Conservation (phyloP, 2,329 filamentous ascomycete species). For the Neopestalotiopsis rosae region DNA sequence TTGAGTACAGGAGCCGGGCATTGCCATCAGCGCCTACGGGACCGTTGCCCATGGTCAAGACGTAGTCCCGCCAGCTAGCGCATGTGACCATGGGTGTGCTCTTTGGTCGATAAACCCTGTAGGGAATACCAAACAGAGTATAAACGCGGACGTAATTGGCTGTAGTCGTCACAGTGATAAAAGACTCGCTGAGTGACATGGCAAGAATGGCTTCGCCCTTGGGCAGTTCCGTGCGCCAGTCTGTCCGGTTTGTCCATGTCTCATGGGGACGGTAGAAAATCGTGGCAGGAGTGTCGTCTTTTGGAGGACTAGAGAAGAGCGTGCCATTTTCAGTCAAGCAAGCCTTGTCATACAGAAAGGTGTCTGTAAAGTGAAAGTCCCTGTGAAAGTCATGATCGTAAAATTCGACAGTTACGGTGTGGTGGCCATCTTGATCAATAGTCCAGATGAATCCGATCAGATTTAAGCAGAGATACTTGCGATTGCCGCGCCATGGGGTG, state of each 20-base stretch:
- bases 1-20: slow-evolving; percentile 83
- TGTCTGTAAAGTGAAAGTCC: slow-evolving; percentile 97
- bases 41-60: slow-evolving; percentile 95
- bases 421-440: slow-evolving; percentile 89
- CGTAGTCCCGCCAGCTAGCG: slow-evolving; percentile 92
- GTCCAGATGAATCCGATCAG: slow-evolving; percentile 96
- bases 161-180: slow-evolving; percentile 86
- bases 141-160: slow-evolving; percentile 90
- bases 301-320: slow-evolving; percentile 81
- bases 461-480: slow-evolving; percentile 92
- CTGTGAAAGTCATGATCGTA: slow-evolving; percentile 92
- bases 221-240: slow-evolving; percentile 91
- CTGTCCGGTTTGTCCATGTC: slow-evolving; percentile 88
- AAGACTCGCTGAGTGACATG: slow-evolving; percentile 90
- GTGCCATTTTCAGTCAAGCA: slow-evolving; percentile 86
- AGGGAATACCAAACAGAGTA: slow-evolving; percentile 89
- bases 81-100: slow-evolving; percentile 89
- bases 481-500: slow-evolving; percentile 93
- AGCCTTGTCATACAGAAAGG: slow-evolving; percentile 94
- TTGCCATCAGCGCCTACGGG: slow-evolving; percentile 79
- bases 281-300: slow-evolving; percentile 69
- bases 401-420: slow-evolving; percentile 96
- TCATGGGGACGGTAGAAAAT: slow-evolving; percentile 98
- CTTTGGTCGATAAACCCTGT: slow-evolving; percentile 90
- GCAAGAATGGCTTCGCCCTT: slow-evolving; percentile 84